Conservation (phyloP, 192 early-diverging fungal species). For the Coemansia reversa region DNA sequence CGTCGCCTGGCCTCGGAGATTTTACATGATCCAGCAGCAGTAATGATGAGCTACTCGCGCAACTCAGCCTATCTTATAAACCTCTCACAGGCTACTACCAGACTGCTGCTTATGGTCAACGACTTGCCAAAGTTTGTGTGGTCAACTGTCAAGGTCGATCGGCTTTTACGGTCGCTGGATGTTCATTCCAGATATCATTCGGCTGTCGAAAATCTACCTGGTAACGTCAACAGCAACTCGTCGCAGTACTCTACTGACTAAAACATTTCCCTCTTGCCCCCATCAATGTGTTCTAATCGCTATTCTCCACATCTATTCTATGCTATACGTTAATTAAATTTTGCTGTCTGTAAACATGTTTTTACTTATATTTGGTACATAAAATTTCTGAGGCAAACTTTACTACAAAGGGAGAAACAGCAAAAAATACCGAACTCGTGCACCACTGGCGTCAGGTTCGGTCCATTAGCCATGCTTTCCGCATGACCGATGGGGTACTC, state of each 20-base stretch:
- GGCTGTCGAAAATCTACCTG: constrained; percentile 16
- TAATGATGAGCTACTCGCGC: constrained; percentile 69
- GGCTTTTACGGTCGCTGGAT: constrained; percentile 43
- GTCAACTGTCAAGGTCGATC: constrained; percentile 68
- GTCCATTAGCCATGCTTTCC: too few species aligned
- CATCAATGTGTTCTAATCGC: neutral
- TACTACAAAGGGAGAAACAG: too few species aligned
- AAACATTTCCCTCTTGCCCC: neutral
- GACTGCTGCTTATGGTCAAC: constrained; percentile 85
- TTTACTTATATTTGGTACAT: too few species aligned
- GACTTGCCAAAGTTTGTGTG: constrained; percentile 93
- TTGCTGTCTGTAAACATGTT: neutral
- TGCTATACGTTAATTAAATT: neutral
- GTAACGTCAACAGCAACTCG: neutral
- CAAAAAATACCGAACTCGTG: too few species aligned
- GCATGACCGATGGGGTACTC: too few species aligned
- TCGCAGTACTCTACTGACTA: constrained; percentile 1
- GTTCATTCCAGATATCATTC: constrained; percentile 46
- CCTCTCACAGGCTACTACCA: constrained; percentile 75
- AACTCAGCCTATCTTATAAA: constrained; percentile 75
- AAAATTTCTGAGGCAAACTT: too few species aligned
- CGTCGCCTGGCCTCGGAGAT: constrained; percentile 34
- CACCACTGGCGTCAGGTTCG: too few species aligned
- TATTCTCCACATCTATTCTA: neutral
- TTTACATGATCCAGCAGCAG: constrained; percentile 44